Evolutionary conservation across 352 stramenopile genomes (phyloP).

Genomic region (Nothophytophthora sp.): DNA sequence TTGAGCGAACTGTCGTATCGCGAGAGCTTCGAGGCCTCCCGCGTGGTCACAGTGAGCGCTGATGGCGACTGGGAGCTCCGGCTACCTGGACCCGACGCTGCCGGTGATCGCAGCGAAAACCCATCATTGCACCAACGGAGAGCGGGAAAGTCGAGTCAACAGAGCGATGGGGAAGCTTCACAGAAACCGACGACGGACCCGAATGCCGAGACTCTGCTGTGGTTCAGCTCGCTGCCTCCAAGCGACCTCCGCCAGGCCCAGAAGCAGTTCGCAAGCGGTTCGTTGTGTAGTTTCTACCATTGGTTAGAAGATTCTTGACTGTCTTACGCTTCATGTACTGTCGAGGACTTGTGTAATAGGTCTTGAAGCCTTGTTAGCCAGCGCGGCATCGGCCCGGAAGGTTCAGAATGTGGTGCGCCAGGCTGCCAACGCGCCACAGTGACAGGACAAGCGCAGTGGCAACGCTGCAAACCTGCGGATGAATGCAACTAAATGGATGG

Average conservation of each 20-base stretch:
- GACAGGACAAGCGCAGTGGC: not conserved
- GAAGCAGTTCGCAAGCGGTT: slow-evolving; percentile 59
- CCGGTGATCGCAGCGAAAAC: not conserved
- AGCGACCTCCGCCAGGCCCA: slow-evolving; percentile 64
- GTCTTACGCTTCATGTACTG: too few species aligned
- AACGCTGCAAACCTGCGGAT: too few species aligned
- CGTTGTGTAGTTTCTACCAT: slow-evolving; percentile 1
- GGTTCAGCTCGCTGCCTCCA: slow-evolving; percentile 76
- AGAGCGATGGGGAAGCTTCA: slow-evolving; percentile 1
- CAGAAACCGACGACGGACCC: not conserved
- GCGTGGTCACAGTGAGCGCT: slow-evolving; percentile 16
- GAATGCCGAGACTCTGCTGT: slow-evolving; percentile 43
- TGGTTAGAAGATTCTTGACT: too few species aligned
- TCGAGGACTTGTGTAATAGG: not conserved
- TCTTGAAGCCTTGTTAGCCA: slow-evolving; percentile 30
- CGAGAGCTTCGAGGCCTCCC: slow-evolving; percentile 48
- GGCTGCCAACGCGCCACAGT: slow-evolving; percentile 3
- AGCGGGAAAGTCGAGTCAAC: slow-evolving; percentile 5
- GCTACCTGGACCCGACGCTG: not conserved
- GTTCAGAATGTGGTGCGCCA: slow-evolving; percentile 24
- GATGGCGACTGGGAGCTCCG: slow-evolving; percentile 25
- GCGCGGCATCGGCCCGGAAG: slow-evolving; percentile 27
- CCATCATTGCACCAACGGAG: slow-evolving; percentile 12
- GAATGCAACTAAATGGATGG: too few species aligned
- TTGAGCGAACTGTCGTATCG: slow-evolving; percentile 67